These are phyloP conservation scores for Cytospora piceicola DNA, from an alignment of 2,329 filamentous ascomycete genomes.

Conservation along the genomic window DNA sequence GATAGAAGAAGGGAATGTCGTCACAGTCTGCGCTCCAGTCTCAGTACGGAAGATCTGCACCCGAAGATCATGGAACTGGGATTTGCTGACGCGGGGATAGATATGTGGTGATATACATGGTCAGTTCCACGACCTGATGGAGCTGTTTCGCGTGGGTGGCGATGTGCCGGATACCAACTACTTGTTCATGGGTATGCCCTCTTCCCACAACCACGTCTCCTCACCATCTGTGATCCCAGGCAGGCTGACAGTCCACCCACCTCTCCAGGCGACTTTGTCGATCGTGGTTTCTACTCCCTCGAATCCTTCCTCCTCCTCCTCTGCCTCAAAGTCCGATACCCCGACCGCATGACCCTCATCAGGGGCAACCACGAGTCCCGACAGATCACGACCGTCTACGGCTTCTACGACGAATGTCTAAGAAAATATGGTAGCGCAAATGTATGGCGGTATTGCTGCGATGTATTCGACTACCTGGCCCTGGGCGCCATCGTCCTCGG, in stretches of 20 bases:
- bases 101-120: slow-evolving; percentile 98
- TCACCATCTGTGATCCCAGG: slow-evolving; percentile 10
- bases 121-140: slow-evolving; percentile 96
- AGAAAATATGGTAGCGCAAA: slow-evolving; percentile 96
- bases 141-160: slow-evolving; percentile 90
- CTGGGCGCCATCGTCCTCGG: slow-evolving; percentile 90
- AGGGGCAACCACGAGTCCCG: slow-evolving; percentile 94
- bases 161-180: slow-evolving; percentile 96
- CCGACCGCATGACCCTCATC: slow-evolving; percentile 94
- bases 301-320: slow-evolving; percentile 95
- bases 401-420: slow-evolving; percentile 97
- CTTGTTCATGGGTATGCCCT: slow-evolving; percentile 83
- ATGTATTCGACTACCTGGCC: slow-evolving; percentile 96
- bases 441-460: slow-evolving; percentile 96
- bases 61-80: not conserved
- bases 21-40: slow-evolving; percentile 91
- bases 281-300: slow-evolving; percentile 96
- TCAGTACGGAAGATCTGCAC: slow-evolving; percentile 61
- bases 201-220: not conserved
- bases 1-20: slow-evolving; percentile 97
- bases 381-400: slow-evolving; percentile 96
- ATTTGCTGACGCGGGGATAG: slow-evolving; percentile 43
- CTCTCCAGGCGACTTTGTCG: slow-evolving; percentile 83
- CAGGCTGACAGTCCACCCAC: not conserved
- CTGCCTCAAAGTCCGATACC: slow-evolving; percentile 95